A percentile compares a stretch with the other conserved stretches of the same genome.
phyloP scores from a whole-genome alignment of 2,329 filamentous ascomycete species.

The Fusarium graminum region DNA sequence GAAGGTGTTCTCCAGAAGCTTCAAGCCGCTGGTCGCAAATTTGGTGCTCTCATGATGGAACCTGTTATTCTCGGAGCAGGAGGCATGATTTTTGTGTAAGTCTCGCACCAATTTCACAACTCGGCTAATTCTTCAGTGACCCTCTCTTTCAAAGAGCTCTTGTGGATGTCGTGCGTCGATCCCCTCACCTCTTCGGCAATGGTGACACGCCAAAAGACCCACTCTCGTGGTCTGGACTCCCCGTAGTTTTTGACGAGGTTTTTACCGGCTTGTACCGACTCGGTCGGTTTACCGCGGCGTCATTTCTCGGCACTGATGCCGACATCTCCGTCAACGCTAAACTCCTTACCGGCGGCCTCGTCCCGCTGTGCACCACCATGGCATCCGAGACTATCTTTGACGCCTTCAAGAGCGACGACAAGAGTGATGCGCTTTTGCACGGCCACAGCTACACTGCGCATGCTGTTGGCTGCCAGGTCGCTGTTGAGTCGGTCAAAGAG shows the following conservation, averaged over 20 bases:
- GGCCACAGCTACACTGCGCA: slow-evolving; percentile 92
- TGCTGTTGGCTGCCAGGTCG: slow-evolving; percentile 83
- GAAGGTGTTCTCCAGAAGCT: slow-evolving; percentile 65
- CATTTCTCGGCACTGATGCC: slow-evolving; percentile 75
- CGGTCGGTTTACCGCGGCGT: slow-evolving; percentile 76
- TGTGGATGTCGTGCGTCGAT: slow-evolving; percentile 73
- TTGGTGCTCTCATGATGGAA: slow-evolving; percentile 84
- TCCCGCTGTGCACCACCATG: slow-evolving; percentile 82
- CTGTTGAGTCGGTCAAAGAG: slow-evolving; percentile 72
- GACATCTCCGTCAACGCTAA: slow-evolving; percentile 88
- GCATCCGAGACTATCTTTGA: slow-evolving; percentile 80
- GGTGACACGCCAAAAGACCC: slow-evolving; percentile 28
- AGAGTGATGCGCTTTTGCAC: slow-evolving; percentile 83
- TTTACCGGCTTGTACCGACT: slow-evolving; percentile 89
- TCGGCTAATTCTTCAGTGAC: slow-evolving; percentile 64
- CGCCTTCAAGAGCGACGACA: slow-evolving; percentile 77
- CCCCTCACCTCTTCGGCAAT: slow-evolving; percentile 66
- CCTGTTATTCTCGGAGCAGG: slow-evolving; percentile 85
- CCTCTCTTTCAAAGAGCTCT: slow-evolving; percentile 83
- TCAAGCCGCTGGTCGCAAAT: slow-evolving; percentile 69
- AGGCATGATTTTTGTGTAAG: slow-evolving; percentile 84
- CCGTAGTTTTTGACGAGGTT: slow-evolving; percentile 86
- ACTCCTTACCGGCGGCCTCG: slow-evolving; percentile 81
- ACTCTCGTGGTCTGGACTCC: slow-evolving; percentile 76
- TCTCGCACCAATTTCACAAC: slow-evolving; percentile 22